These are phyloP conservation scores for Solanum hybrid DNA, from an alignment of 305 asterid genomes.

Conservation along the genomic window DNA sequence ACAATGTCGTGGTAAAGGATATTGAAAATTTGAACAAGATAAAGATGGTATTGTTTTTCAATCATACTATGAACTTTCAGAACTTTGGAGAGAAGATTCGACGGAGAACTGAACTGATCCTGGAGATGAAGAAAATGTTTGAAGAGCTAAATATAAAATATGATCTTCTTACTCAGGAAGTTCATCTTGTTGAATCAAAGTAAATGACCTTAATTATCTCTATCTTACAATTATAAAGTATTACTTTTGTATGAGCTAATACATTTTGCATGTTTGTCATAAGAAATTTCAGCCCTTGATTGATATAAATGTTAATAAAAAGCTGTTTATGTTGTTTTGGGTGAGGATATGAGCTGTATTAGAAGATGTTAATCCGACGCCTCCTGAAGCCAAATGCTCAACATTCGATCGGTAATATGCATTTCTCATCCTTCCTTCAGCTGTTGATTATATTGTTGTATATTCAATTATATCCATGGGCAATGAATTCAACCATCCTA, in stretches of 20 bases:
- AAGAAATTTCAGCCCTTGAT: not conserved
- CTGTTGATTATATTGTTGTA: not conserved
- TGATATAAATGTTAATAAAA: not conserved
- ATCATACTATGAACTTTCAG: conserved; percentile 85
- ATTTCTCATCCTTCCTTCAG: not conserved
- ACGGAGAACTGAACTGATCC: conserved; percentile 48
- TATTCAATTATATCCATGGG: not conserved
- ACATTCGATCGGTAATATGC: not conserved
- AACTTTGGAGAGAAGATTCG: conserved; percentile 50
- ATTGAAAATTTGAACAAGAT: conserved; percentile 77
- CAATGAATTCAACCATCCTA: not conserved
- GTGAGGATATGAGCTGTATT: not conserved
- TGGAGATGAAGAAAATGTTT: conserved; percentile 66
- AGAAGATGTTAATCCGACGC: not conserved
- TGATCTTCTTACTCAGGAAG: conserved; percentile 73
- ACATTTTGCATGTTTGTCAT: not conserved
- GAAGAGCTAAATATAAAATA: conserved; percentile 63
- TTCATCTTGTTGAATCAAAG: conserved; percentile 39
- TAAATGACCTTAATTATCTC: not conserved
- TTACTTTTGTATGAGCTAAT: not conserved
- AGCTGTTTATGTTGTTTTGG: not conserved
- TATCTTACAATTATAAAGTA: not conserved
- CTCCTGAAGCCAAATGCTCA: not conserved
- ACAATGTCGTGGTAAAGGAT: conserved; percentile 67
- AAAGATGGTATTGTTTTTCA: conserved; percentile 55